Conservation (phyloP, 768 basidiomycete species). For the Nidularia pulvinata region DNA sequence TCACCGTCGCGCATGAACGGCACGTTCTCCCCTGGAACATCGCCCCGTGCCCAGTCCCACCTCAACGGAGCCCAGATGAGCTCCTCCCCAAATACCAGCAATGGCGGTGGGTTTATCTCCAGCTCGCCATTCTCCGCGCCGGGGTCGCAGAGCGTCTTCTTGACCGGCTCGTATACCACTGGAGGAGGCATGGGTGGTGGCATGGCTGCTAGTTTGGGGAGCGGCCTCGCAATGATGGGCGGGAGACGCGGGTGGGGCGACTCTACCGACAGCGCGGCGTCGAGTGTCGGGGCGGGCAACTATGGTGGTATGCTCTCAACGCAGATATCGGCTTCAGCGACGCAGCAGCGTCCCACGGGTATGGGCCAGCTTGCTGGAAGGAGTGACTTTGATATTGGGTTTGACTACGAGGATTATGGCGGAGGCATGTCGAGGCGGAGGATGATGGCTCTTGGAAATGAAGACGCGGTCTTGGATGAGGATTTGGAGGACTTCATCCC, state of each 20-base stretch:
- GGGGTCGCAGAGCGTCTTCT: conserved; percentile 57
- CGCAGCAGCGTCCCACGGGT: conserved; percentile 10
- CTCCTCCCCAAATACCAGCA: conserved; percentile 20
- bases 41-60: conserved; percentile 38
- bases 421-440: conserved; percentile 10
- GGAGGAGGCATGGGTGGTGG: conserved; percentile 33
- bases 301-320: conserved; percentile 14
- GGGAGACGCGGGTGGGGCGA: conserved; percentile 37
- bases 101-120: conserved; percentile 36
- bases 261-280: conserved; percentile 8
- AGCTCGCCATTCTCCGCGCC: conserved; percentile 81
- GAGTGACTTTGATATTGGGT: conserved; percentile 29
- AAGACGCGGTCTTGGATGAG: conserved; percentile 62
- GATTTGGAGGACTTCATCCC: conserved; percentile 91
- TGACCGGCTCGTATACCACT: conserved; percentile 30
- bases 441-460: conserved; percentile 20
- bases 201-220: conserved; percentile 65
- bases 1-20: conserved; percentile 33
- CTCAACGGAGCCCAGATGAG: conserved; percentile 28
- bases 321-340: conserved; percentile 18
- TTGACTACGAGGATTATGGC: conserved; percentile 37
- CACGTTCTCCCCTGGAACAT: conserved; percentile 56
- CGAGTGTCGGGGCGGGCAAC: conserved; percentile 6
- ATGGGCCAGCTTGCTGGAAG: conserved; percentile 8
- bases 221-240: conserved; percentile 45